Evolutionary conservation across 768 basidiomycete species (phyloP).

Genomic region (Ramaria rubella): DNA sequence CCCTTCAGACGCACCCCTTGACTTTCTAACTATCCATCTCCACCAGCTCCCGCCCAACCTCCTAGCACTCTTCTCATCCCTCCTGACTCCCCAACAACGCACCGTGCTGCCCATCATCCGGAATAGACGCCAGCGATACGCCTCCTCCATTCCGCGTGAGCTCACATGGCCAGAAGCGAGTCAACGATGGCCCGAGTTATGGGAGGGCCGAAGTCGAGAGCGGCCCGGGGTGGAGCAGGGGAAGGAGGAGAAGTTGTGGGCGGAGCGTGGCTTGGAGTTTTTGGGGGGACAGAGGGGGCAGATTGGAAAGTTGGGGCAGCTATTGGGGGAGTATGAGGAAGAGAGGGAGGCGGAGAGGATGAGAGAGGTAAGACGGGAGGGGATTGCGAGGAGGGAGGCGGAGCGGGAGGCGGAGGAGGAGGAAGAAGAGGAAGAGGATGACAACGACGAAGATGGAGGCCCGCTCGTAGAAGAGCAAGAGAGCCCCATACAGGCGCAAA

Average conservation of each 20-base stretch:
- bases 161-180: conserved; percentile 48
- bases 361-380: conserved; percentile 38
- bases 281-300: conserved; percentile 43
- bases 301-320: conserved; percentile 60
- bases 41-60: conserved; percentile 62
- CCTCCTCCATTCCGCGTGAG: conserved; percentile 46
- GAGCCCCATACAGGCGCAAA: conserved; percentile 41
- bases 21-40: conserved; percentile 57
- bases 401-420: conserved; percentile 48
- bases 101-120: conserved; percentile 57
- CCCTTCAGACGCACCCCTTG: conserved; percentile 49
- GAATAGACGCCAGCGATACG: conserved; percentile 66
- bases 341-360: conserved; percentile 65
- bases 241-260: conserved; percentile 68
- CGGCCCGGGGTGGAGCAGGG: conserved; percentile 45
- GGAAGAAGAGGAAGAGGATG: conserved; percentile 60
- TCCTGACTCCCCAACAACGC: conserved; percentile 56
- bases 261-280: conserved; percentile 41
- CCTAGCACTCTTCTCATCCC: conserved; percentile 34
- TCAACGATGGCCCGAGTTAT: conserved; percentile 59
- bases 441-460: too few species aligned
- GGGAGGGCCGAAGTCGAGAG: conserved; percentile 48
- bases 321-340: conserved; percentile 71
- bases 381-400: conserved; percentile 19
- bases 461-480: conserved; percentile 26